These are phyloP conservation scores for Lithohypha guttulata DNA, from an alignment of 2,329 filamentous ascomycete genomes.

Conservation along the genomic window DNA sequence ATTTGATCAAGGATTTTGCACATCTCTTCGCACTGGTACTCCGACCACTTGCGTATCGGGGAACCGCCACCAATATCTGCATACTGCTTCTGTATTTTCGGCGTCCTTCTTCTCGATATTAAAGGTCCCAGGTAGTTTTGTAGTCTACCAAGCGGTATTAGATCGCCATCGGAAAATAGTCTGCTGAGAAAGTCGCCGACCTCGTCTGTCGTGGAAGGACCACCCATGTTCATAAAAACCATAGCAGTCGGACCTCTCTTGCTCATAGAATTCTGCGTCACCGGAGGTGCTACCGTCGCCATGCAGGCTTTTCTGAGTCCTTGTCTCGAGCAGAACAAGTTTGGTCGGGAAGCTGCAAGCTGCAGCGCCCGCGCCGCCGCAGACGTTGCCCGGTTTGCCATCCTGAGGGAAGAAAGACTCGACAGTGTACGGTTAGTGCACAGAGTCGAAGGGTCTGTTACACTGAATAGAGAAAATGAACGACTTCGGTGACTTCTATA, in stretches of 20 bases:
- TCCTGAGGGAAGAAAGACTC: background rate
- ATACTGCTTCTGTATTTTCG: constrained; percentile 96
- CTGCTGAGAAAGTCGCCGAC: constrained; percentile 82
- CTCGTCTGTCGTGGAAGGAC: constrained; percentile 76
- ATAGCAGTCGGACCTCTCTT: constrained; percentile 83
- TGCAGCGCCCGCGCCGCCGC: constrained; percentile 5
- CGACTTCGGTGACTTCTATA: too few species aligned
- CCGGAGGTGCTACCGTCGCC: constrained; percentile 60
- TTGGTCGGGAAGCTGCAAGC: constrained; percentile 6
- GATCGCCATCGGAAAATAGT: constrained; percentile 82
- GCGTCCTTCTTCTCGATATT: constrained; percentile 75
- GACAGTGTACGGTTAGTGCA: too few species aligned
- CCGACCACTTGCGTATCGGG: constrained; percentile 95
- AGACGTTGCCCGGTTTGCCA: background rate
- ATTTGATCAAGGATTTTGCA: constrained; percentile 91
- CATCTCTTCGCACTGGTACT: constrained; percentile 88
- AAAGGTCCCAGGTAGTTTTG: constrained; percentile 84
- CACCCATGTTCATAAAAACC: constrained; percentile 99
- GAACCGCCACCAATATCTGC: constrained; percentile 93
- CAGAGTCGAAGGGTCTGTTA: too few species aligned
- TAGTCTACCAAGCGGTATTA: constrained; percentile 88
- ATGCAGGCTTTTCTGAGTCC: constrained; percentile 25
- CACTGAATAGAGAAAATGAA: too few species aligned
- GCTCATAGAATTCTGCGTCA: constrained; percentile 63
- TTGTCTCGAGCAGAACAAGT: constrained; percentile 4